These are phyloP conservation scores for Cladosporium sp. DNA, from an alignment of 2,329 filamentous ascomycete genomes.

Conservation along the genomic window DNA sequence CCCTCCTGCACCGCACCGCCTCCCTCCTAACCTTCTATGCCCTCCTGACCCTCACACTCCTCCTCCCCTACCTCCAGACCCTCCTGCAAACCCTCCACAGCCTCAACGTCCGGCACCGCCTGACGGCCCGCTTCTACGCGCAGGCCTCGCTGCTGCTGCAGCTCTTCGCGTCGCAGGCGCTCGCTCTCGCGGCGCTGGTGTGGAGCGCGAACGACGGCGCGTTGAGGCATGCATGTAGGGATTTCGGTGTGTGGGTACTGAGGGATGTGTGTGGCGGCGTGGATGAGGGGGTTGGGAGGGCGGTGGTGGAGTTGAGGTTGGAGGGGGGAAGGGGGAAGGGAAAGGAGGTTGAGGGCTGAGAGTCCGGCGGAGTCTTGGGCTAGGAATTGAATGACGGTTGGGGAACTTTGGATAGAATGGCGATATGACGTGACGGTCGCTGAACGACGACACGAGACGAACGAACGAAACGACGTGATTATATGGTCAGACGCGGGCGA, in stretches of 20 bases:
- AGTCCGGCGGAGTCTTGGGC: too few relatives aligned
- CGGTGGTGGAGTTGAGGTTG: not conserved
- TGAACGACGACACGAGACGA: too few relatives aligned
- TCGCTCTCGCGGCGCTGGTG: constrained; percentile 50
- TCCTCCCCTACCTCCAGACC: constrained; percentile 55
- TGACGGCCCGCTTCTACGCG: constrained; percentile 53
- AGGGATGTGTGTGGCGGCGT: constrained; percentile 60
- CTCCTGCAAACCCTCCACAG: constrained; percentile 50
- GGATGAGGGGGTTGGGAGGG: constrained; percentile 56
- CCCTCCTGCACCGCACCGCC: constrained; percentile 20
- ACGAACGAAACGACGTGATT: too few relatives aligned
- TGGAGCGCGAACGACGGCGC: constrained; percentile 58
- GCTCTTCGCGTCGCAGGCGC: constrained; percentile 47
- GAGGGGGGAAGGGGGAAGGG: not conserved
- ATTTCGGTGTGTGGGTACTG: constrained; percentile 54
- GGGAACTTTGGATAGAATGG: too few relatives aligned
- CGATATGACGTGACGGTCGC: too few relatives aligned
- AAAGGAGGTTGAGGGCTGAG: not conserved
- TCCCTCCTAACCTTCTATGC: constrained; percentile 18
- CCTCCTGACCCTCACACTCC: constrained; percentile 54
- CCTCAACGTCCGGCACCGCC: constrained; percentile 60
- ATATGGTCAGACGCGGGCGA: too few relatives aligned
- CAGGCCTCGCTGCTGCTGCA: constrained; percentile 46
- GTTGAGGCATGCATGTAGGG: constrained; percentile 53
- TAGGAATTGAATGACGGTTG: too few relatives aligned